Evolutionary conservation across 2,329 filamentous ascomycete species (phyloP).

Genomic region (Simplicillium aogashimaense): DNA sequence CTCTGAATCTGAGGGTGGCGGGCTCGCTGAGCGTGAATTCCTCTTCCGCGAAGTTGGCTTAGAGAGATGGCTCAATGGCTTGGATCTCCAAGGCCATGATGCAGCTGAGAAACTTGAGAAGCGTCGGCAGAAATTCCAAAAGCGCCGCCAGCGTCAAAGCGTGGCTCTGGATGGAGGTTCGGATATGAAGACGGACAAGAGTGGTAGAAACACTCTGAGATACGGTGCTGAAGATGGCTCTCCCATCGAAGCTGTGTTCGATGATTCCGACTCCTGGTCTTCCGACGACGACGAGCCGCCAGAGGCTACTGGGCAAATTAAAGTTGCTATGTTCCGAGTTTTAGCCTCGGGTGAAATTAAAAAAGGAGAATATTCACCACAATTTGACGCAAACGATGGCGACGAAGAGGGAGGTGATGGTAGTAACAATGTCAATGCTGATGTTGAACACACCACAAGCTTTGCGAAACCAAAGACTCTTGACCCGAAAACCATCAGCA

Average conservation of each 20-base stretch:
- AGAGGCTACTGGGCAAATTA: slow-evolving; percentile 94
- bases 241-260: slow-evolving; percentile 57
- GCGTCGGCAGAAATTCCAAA: slow-evolving; percentile 70
- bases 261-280: slow-evolving; percentile 68
- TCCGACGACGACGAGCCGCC: slow-evolving; percentile 75
- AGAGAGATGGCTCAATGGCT: slow-evolving; percentile 90
- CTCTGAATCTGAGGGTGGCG: slow-evolving; percentile 81
- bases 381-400: slow-evolving; percentile 94
- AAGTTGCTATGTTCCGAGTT: slow-evolving; percentile 92
- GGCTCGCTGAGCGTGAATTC: slow-evolving; percentile 91
- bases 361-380: slow-evolving; percentile 93
- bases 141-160: slow-evolving; percentile 55
- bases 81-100: slow-evolving; percentile 90
- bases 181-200: slow-evolving; percentile 10
- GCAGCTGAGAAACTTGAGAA: slow-evolving; percentile 84
- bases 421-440: slow-evolving; percentile 58
- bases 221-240: slow-evolving; percentile 71
- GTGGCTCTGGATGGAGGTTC: slow-evolving; percentile 25
- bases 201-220: slow-evolving; percentile 50
- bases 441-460: slow-evolving; percentile 93
- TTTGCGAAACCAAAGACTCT: slow-evolving; percentile 94
- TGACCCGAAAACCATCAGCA: slow-evolving; percentile 95
- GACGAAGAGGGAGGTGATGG: slow-evolving; percentile 59
- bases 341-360: slow-evolving; percentile 95
- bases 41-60: slow-evolving; percentile 93